Conservation (phyloP, 202 grass and related monocot species). For the Carex sylvatica region DNA sequence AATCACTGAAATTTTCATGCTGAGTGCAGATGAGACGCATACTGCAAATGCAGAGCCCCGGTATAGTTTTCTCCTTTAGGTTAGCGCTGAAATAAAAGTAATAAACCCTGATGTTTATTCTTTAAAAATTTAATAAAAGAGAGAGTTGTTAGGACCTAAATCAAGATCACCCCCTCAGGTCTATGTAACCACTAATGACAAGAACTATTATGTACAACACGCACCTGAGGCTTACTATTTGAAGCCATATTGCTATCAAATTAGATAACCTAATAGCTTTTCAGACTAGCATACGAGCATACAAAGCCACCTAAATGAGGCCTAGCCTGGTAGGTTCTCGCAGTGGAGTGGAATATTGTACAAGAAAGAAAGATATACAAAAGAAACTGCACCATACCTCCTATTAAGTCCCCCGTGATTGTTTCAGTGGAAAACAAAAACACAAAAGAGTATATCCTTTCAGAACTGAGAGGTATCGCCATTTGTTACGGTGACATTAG, state of each 20-base stretch:
- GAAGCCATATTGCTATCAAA: neutral
- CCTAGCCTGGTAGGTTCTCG: neutral
- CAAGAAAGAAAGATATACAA: neutral
- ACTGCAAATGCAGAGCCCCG: neutral
- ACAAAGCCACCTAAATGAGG: neutral
- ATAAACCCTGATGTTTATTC: neutral
- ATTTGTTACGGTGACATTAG: slow-evolving; percentile 22
- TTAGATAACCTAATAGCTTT: neutral
- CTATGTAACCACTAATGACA: neutral
- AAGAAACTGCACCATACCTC: slow-evolving; percentile 12
- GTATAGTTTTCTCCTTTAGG: neutral
- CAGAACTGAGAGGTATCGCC: slow-evolving; percentile 21
- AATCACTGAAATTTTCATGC: neutral
- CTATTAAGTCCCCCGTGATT: neutral
- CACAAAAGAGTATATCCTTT: neutral
- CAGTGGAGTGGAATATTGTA: neutral
- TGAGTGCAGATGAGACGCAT: neutral
- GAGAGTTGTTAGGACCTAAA: neutral
- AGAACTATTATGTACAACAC: neutral
- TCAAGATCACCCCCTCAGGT: neutral
- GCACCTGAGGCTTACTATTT: neutral
- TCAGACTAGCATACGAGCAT: neutral
- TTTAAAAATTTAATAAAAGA: neutral
- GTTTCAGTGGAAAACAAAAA: neutral
- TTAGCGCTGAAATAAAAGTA: neutral